Percentiles rank a stretch among this genome's conserved stretches.
Conservation (phyloP, 2,329 filamentous ascomycete species). For the Beauveria sp. region DNA sequence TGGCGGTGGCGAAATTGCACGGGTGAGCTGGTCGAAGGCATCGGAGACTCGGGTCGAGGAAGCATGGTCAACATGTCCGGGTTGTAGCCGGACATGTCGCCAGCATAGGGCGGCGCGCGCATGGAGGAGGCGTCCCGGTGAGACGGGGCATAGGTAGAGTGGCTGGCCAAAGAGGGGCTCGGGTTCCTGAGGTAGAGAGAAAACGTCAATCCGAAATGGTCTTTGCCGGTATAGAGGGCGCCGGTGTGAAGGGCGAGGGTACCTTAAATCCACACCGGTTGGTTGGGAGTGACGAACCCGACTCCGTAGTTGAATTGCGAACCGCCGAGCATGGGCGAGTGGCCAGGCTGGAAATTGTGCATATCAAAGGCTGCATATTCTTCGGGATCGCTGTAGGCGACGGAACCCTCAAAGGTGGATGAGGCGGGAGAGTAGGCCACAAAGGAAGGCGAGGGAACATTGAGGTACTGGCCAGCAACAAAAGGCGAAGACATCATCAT, state of each 20-base stretch:
- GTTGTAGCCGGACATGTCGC: conserved; percentile 29
- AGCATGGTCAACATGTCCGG: conserved; percentile 37
- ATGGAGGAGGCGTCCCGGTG: conserved; percentile 31
- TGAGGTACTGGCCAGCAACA: conserved; percentile 49
- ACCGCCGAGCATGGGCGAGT: conserved; percentile 40
- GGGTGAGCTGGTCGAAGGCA: conserved; percentile 25
- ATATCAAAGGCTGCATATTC: conserved; percentile 46
- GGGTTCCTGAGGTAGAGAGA: conserved; percentile 37
- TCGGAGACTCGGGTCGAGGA: conserved; percentile 38
- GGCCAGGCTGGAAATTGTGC: conserved; percentile 33
- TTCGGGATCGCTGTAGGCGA: conserved; percentile 55
- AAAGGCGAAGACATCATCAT: conserved; percentile 50
- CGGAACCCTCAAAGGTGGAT: conserved; percentile 55
- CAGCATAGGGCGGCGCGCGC: conserved; percentile 28
- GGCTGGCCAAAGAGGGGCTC: conserved; percentile 27
- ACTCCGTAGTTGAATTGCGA: conserved; percentile 34
- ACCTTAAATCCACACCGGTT: conserved; percentile 52
- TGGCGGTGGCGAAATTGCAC: conserved; percentile 27
- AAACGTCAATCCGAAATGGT: conserved; percentile 47
- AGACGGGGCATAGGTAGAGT: conserved; percentile 36
- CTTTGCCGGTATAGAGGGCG: conserved; percentile 29
- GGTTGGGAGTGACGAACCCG: conserved; percentile 57
- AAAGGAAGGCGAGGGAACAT: conserved; percentile 55
- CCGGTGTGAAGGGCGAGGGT: conserved; percentile 31
- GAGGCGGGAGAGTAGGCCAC: conserved; percentile 54